Conservation (phyloP, 2,329 filamentous ascomycete species). For the Tolypocladium sp. region DNA sequence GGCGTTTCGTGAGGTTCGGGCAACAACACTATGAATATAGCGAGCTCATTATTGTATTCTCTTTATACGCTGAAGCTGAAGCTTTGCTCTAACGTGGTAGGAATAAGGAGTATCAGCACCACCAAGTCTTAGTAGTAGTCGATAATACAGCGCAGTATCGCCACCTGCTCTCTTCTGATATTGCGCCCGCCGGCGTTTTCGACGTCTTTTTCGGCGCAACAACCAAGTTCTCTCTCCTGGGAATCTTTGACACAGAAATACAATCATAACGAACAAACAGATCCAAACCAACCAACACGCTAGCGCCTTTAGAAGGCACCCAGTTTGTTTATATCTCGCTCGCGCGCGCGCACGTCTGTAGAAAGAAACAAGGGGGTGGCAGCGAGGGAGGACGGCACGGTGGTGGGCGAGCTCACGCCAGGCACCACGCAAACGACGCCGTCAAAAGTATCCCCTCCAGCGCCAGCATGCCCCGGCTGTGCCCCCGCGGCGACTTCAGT, state of each 20-base stretch:
- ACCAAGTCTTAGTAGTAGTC: neutral
- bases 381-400: too few relatives aligned
- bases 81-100: neutral
- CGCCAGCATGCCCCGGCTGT: neutral
- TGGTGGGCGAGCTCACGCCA: neutral
- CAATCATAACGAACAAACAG: neutral
- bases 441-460: neutral
- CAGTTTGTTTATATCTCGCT: neutral
- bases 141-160: neutral
- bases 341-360: neutral
- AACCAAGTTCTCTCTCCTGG: neutral
- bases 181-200: neutral
- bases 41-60: neutral
- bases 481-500: neutral
- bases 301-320: neutral
- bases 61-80: neutral
- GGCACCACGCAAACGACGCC: neutral
- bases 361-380: neutral
- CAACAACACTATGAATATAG: neutral
- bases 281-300: neutral
- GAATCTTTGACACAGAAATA: neutral
- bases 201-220: neutral
- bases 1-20: neutral
- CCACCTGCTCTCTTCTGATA: neutral
- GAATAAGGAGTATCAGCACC: neutral